A percentile compares a stretch with the other conserved stretches of the same genome.
These are phyloP conservation scores for Noccaea bulbosa DNA, from an alignment of 345 rosid species.

Conservation along the genomic window DNA sequence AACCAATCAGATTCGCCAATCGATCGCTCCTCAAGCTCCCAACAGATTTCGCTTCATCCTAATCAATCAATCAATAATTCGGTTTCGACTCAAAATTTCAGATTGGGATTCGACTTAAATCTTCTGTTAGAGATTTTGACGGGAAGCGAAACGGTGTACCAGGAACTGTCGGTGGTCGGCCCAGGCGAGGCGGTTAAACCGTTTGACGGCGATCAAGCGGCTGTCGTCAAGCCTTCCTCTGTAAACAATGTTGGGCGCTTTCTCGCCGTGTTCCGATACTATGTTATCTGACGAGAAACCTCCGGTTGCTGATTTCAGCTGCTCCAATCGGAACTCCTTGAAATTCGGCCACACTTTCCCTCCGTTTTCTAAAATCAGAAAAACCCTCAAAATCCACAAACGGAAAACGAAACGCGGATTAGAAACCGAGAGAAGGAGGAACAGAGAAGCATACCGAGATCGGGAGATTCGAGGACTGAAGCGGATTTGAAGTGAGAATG, in stretches of 20 bases:
- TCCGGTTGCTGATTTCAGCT: slow-evolving; percentile 70
- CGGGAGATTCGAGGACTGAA: slow-evolving; percentile 58
- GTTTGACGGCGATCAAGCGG: slow-evolving; percentile 83
- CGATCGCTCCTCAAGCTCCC: slow-evolving; percentile 88
- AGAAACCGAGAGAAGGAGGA: background rate
- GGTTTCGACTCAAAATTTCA: background rate
- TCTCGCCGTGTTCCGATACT: slow-evolving; percentile 97
- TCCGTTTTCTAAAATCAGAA: slow-evolving; percentile 57
- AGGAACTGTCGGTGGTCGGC: slow-evolving; percentile 96
- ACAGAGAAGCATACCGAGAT: slow-evolving; percentile 56
- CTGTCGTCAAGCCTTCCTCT: slow-evolving; percentile 78
- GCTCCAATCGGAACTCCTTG: slow-evolving; percentile 74
- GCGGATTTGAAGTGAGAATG: slow-evolving; percentile 43
- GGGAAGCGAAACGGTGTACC: slow-evolving; percentile 32
- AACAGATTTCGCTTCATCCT: slow-evolving; percentile 94
- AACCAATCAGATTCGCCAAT: slow-evolving; percentile 84
- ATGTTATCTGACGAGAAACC: slow-evolving; percentile 85
- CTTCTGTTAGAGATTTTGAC: too few species aligned
- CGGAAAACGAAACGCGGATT: background rate
- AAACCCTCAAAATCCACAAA: background rate
- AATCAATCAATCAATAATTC: slow-evolving; percentile 3
- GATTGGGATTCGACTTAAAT: too few species aligned
- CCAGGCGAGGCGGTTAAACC: slow-evolving; percentile 89
- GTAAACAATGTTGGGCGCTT: slow-evolving; percentile 93
- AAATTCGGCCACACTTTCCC: slow-evolving; percentile 74